These are phyloP conservation scores for Colletotrichum somersetense DNA, from an alignment of 2,329 filamentous ascomycete genomes.

Conservation along the genomic window DNA sequence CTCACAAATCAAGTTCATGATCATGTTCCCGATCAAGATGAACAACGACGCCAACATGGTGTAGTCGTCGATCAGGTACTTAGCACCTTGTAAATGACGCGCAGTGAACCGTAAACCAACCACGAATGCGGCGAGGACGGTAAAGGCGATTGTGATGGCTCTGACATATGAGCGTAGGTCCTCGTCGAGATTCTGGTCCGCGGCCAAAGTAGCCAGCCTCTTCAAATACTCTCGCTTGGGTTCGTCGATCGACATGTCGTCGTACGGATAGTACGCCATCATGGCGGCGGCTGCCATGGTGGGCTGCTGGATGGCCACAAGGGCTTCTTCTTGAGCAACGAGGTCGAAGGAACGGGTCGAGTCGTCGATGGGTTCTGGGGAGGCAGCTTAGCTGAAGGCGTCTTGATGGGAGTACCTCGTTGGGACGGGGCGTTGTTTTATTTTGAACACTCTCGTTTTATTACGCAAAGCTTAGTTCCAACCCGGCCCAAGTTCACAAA, in stretches of 20 bases:
- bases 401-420: slow-evolving; percentile 4
- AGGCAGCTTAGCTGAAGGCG: slow-evolving; percentile 13
- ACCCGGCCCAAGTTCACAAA: neutral
- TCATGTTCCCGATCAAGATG: slow-evolving; percentile 32
- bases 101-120: slow-evolving; percentile 34
- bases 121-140: slow-evolving; percentile 29
- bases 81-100: slow-evolving; percentile 34
- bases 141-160: slow-evolving; percentile 36
- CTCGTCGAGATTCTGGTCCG: slow-evolving; percentile 29
- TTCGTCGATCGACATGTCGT: slow-evolving; percentile 29
- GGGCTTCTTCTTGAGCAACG: slow-evolving; percentile 21
- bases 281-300: slow-evolving; percentile 27
- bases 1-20: slow-evolving; percentile 36
- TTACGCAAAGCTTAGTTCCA: neutral
- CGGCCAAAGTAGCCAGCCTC: slow-evolving; percentile 32
- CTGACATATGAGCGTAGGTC: slow-evolving; percentile 31
- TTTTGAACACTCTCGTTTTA: neutral
- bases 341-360: slow-evolving; percentile 6
- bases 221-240: slow-evolving; percentile 32
- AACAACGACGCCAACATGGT: slow-evolving; percentile 28
- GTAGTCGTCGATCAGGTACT: slow-evolving; percentile 36
- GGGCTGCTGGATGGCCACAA: slow-evolving; percentile 26
- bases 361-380: slow-evolving; percentile 10
- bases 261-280: slow-evolving; percentile 30
- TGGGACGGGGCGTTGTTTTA: slow-evolving; percentile 33